These are phyloP conservation scores for Fusarium sp. DNA, from an alignment of 2,329 filamentous ascomycete genomes.

Conservation along the genomic window DNA sequence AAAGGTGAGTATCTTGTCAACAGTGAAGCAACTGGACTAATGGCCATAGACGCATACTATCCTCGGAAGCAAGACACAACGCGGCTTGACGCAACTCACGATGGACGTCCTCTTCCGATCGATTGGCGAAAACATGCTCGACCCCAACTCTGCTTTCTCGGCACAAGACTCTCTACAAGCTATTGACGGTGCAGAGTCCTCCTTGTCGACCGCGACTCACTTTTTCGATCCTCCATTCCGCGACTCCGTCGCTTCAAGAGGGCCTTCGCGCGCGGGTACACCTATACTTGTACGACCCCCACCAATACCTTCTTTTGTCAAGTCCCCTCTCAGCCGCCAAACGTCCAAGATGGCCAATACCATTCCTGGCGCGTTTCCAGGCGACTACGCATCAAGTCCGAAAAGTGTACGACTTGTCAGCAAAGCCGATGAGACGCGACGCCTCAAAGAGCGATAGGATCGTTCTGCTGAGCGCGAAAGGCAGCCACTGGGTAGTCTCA, in stretches of 20 bases:
- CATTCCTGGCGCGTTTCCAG: slow-evolving; percentile 48
- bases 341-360: slow-evolving; percentile 26
- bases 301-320: slow-evolving; percentile 51
- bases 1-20: slow-evolving; percentile 71
- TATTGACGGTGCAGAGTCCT: slow-evolving; percentile 84
- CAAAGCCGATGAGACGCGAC: slow-evolving; percentile 40
- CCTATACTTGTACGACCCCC: slow-evolving; percentile 72
- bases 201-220: slow-evolving; percentile 76
- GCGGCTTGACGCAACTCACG: slow-evolving; percentile 90
- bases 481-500: slow-evolving; percentile 23
- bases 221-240: slow-evolving; percentile 85
- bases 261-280: slow-evolving; percentile 73
- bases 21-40: neutral
- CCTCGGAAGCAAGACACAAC: slow-evolving; percentile 85
- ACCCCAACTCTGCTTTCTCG: slow-evolving; percentile 65
- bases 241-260: slow-evolving; percentile 69
- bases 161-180: slow-evolving; percentile 79
- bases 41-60: slow-evolving; percentile 87
- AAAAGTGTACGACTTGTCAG: slow-evolving; percentile 60
- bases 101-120: slow-evolving; percentile 91
- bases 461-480: slow-evolving; percentile 36
- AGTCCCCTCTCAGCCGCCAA: slow-evolving; percentile 39
- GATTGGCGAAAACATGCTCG: slow-evolving; percentile 77
- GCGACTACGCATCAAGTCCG: slow-evolving; percentile 47
- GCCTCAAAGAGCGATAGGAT: slow-evolving; percentile 46